Conservation (phyloP, 2,329 filamentous ascomycete genomes). For the Teratosphaeria gauchensis region DNA sequence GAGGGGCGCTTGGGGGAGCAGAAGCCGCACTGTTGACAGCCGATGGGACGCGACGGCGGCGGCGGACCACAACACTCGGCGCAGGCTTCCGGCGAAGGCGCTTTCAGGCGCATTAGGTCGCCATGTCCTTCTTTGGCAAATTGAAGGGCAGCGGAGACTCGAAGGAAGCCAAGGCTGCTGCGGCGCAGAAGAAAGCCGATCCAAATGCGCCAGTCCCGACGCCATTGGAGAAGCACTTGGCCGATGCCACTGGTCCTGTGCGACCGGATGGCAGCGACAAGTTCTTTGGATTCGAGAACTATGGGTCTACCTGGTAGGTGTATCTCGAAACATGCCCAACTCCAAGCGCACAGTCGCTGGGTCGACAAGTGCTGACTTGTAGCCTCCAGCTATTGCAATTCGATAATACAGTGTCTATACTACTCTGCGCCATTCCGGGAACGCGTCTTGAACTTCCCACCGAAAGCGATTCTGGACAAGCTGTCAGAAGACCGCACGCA, state of each 20-base stretch:
- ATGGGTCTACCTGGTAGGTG: conserved; percentile 89
- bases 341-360: not conserved
- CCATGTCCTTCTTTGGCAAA: conserved; percentile 46
- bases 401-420: conserved; percentile 92
- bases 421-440: conserved; percentile 92
- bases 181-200: conserved; percentile 49
- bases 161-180: conserved; percentile 31
- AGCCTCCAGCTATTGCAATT: conserved; percentile 79
- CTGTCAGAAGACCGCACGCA: conserved; percentile 28
- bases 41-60: not conserved
- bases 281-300: conserved; percentile 99
- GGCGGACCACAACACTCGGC: not conserved
- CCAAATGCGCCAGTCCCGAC: conserved; percentile 47
- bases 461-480: conserved; percentile 58
- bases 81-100: not conserved
- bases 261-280: conserved; percentile 88
- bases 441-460: conserved; percentile 84
- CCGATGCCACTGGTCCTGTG: conserved; percentile 70
- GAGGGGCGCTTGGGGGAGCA: not conserved
- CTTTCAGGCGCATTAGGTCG: not conserved
- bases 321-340: not conserved
- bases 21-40: not conserved
- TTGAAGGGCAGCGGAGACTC: conserved; percentile 37
- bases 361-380: not conserved
- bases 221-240: conserved; percentile 64